Percentiles rank a stretch among this genome's conserved stretches.
These are phyloP conservation scores for Boletus sp. DNA, from an alignment of 768 basidiomycete genomes.

Conservation along the genomic window DNA sequence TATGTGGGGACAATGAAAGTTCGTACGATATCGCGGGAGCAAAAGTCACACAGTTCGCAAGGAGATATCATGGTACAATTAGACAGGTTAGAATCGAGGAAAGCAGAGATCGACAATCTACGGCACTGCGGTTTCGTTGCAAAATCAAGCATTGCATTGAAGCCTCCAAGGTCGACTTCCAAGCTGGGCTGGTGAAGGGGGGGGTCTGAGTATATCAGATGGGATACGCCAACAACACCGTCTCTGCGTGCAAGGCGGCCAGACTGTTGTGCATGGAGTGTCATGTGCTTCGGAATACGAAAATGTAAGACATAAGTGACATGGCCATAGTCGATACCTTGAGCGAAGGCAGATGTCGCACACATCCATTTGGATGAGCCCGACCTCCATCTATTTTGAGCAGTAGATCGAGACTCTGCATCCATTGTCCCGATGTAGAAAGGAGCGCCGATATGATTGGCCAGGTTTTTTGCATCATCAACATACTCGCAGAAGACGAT, in stretches of 20 bases:
- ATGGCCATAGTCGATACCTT: slow-evolving; percentile 4
- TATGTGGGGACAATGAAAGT: too few relatives aligned
- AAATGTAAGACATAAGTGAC: slow-evolving; percentile 4
- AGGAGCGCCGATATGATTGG: background rate
- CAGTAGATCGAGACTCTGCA: background rate
- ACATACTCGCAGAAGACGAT: background rate
- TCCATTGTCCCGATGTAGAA: slow-evolving; percentile 1
- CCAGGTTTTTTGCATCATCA: background rate
- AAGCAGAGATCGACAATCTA: background rate
- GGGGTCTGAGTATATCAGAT: background rate
- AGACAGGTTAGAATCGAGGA: background rate
- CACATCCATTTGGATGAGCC: slow-evolving; percentile 1
- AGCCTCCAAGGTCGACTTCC: background rate
- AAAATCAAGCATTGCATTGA: background rate
- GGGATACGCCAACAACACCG: background rate
- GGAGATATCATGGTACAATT: background rate
- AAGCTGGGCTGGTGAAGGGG: background rate
- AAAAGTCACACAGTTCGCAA: slow-evolving; percentile 1
- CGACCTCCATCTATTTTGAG: background rate
- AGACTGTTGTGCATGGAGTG: slow-evolving; percentile 1
- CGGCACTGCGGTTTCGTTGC: background rate
- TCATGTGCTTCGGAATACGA: slow-evolving; percentile 4
- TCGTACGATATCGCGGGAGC: too few relatives aligned
- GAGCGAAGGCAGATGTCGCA: slow-evolving; percentile 2
- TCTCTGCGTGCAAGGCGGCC: background rate